Evolutionary conservation across 805 yeast species (phyloP).

Genomic region (Candida cerambycidarum): DNA sequence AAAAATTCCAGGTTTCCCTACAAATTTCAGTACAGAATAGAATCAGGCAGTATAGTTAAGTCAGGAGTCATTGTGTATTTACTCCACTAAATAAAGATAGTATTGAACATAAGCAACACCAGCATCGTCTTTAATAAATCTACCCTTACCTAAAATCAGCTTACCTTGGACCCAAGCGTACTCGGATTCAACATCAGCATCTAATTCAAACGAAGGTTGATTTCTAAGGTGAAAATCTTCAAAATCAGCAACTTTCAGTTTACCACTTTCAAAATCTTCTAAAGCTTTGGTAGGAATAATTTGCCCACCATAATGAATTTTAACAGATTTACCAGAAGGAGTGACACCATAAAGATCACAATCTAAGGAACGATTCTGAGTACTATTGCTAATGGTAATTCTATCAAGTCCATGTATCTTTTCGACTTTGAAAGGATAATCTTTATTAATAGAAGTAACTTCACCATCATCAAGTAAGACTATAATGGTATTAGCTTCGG

Average conservation of each 20-base stretch:
- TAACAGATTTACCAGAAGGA: constrained; percentile 42
- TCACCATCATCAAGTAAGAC: constrained; percentile 24
- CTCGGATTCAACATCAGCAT: constrained; percentile 42
- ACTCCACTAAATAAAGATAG: constrained; percentile 38
- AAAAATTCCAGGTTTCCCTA: no score
- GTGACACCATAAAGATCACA: constrained; percentile 51
- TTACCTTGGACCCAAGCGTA: constrained; percentile 51
- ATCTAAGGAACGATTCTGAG: constrained; percentile 37
- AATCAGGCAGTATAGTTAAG: no score
- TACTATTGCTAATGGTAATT: constrained; percentile 33
- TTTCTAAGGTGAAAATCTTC: constrained; percentile 50
- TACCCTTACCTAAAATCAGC: constrained; percentile 58
- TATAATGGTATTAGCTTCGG: background rate
- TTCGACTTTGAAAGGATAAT: constrained; percentile 32
- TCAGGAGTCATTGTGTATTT: no score
- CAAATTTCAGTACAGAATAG: no score
- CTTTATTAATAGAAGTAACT: constrained; percentile 29
- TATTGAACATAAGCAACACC: constrained; percentile 56
- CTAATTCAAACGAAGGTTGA: constrained; percentile 47
- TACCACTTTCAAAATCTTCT: constrained; percentile 30
- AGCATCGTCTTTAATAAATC: constrained; percentile 48
- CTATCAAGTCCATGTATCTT: constrained; percentile 48
- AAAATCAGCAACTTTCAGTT: constrained; percentile 31
- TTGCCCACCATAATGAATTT: constrained; percentile 50
- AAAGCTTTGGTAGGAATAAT: constrained; percentile 35